Conservation (phyloP, 2,329 filamentous ascomycete species). For the Trichophyton equinum region DNA sequence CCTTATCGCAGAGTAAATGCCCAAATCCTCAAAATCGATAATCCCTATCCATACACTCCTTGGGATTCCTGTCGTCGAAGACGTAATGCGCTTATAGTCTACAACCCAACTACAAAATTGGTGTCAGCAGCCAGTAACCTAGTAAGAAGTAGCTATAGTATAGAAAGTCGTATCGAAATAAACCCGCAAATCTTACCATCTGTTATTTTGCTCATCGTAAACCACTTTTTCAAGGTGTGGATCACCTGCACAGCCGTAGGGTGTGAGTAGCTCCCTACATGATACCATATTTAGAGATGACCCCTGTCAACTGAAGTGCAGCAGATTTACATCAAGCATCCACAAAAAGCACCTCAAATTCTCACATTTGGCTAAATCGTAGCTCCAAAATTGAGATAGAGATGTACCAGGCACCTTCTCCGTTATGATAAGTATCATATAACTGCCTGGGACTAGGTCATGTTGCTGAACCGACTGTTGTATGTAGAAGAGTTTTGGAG, state of each 20-base stretch:
- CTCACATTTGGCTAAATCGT: slow-evolving; percentile 3
- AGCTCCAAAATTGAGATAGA: slow-evolving; percentile 5
- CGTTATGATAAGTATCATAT: slow-evolving; percentile 8
- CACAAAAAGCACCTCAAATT: slow-evolving; percentile 8
- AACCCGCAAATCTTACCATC: slow-evolving; percentile 2
- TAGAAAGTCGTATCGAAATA: not conserved
- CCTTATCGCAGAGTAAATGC: not conserved
- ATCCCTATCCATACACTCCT: not conserved
- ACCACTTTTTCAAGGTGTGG: slow-evolving; percentile 3
- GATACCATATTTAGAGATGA: not conserved
- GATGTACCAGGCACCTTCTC: slow-evolving; percentile 9
- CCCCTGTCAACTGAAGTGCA: no score
- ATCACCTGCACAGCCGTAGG: not conserved
- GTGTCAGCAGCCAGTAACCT: not conserved
- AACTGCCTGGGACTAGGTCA: slow-evolving; percentile 7
- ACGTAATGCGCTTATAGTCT: not conserved
- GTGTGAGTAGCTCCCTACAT: not conserved
- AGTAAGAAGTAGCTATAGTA: no score
- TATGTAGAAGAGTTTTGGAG: slow-evolving; percentile 3
- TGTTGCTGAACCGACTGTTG: not conserved
- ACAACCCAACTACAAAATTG: not conserved
- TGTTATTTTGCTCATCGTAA: slow-evolving; percentile 8
- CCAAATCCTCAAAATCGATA: not conserved
- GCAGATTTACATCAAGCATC: not conserved
- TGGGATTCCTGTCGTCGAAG: not conserved